Conservation (phyloP, 1,284 basidiomycete genomes). For the Microbotryum scabiosae region DNA sequence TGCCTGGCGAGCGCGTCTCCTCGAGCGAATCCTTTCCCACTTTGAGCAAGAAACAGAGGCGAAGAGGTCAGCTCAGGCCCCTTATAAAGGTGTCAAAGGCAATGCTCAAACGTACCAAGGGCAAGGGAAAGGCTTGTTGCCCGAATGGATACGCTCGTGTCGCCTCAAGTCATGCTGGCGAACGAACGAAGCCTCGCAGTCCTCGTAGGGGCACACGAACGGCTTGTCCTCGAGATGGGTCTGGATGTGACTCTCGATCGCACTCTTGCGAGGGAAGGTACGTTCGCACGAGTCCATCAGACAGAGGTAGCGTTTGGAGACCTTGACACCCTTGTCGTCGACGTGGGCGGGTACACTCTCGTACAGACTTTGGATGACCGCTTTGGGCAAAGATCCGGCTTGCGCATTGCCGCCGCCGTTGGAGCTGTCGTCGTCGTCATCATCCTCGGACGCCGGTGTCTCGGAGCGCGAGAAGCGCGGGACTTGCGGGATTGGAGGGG, state of each 20-base stretch:
- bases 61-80: neutral
- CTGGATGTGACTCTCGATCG: slow-evolving; percentile 45
- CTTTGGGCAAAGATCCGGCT: slow-evolving; percentile 16
- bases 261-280: slow-evolving; percentile 44
- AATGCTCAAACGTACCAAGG: slow-evolving; percentile 38
- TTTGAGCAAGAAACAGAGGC: slow-evolving; percentile 18
- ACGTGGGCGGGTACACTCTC: slow-evolving; percentile 16
- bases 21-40: slow-evolving; percentile 45
- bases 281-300: slow-evolving; percentile 43
- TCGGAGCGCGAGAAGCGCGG: slow-evolving; percentile 20
- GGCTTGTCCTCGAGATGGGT: slow-evolving; percentile 48
- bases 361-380: slow-evolving; percentile 31
- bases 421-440: slow-evolving; percentile 1
- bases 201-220: slow-evolving; percentile 40
- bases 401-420: slow-evolving; percentile 6
- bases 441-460: slow-evolving; percentile 8
- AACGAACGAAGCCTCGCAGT: slow-evolving; percentile 42
- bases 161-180: slow-evolving; percentile 44
- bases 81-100: neutral
- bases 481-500: slow-evolving; percentile 16
- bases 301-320: slow-evolving; percentile 39
- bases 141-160: slow-evolving; percentile 44
- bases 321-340: slow-evolving; percentile 18
- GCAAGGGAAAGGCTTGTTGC: slow-evolving; percentile 44
- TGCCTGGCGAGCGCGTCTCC: slow-evolving; percentile 45